phyloP scores from a whole-genome alignment of 2,329 filamentous ascomycete species.

The Hymenoscyphus fraxineus region DNA sequence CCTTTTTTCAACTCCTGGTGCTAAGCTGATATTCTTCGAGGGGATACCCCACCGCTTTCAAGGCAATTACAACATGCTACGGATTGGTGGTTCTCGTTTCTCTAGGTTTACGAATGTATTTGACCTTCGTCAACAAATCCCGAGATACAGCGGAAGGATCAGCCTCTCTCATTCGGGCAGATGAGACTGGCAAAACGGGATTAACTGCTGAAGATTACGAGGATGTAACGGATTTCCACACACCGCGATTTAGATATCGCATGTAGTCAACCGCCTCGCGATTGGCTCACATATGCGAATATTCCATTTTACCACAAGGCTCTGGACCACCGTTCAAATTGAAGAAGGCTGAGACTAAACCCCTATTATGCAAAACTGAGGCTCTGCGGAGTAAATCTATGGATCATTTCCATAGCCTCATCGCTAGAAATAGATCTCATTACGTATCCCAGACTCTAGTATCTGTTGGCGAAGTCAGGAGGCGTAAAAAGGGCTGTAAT shows the following conservation, averaged over 20 bases:
- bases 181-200: constrained; percentile 37
- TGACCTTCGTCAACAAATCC: constrained; percentile 24
- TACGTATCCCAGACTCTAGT: neutral
- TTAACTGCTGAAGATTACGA: constrained; percentile 48
- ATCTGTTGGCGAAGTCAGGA: neutral
- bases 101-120: constrained; percentile 25
- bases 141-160: constrained; percentile 43
- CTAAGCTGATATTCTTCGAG: constrained; percentile 7
- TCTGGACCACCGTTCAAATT: neutral
- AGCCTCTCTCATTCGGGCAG: constrained; percentile 29
- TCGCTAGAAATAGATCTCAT: neutral
- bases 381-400: neutral
- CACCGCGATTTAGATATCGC: constrained; percentile 56
- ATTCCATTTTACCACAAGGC: neutral
- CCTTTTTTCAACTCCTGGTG: neutral
- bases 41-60: constrained; percentile 30
- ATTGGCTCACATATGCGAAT: neutral
- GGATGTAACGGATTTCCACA: constrained; percentile 59
- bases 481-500: constrained; percentile 1
- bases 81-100: constrained; percentile 19
- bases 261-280: constrained; percentile 32
- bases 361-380: neutral
- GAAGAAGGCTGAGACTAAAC: neutral
- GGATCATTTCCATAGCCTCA: neutral
- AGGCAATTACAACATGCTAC: constrained; percentile 29